Conservation (phyloP, 2,329 filamentous ascomycete species). For the Neurospora crassa region DNA sequence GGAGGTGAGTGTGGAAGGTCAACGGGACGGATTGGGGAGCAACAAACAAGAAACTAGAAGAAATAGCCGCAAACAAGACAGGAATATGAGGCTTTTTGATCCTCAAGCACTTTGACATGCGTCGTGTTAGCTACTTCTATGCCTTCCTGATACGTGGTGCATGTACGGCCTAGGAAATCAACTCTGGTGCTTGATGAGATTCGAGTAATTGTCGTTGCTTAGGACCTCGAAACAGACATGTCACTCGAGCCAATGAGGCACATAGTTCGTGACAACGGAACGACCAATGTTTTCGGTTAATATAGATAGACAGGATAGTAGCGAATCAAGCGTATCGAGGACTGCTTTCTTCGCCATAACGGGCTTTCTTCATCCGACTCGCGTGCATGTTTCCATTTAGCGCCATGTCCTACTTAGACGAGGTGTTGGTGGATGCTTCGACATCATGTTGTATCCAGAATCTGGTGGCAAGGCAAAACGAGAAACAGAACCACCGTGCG, state of each 20-base stretch:
- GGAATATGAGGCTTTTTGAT: neutral
- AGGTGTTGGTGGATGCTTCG: neutral
- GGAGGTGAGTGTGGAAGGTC: too few relatives aligned
- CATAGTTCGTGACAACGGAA: neutral
- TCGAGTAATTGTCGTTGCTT: neutral
- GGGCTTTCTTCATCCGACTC: too few relatives aligned
- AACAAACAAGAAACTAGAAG: neutral
- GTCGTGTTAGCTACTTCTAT: neutral
- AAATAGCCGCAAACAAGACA: neutral
- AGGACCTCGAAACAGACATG: neutral
- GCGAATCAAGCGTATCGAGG: neutral
- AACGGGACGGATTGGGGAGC: accelerated
- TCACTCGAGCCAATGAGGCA: too few relatives aligned
- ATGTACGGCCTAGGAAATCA: too few relatives aligned
- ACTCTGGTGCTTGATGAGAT: neutral
- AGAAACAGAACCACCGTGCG: neutral
- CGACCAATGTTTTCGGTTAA: neutral
- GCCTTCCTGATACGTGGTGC: too few relatives aligned
- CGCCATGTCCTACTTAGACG: neutral
- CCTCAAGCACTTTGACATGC: neutral
- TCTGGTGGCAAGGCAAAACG: neutral
- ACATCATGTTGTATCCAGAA: neutral
- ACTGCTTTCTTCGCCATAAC: too few relatives aligned
- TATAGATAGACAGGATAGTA: neutral
- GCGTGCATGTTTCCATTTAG: neutral